These are phyloP conservation scores for Erigeron philadelphicus DNA, from an alignment of 140 eudicot species.

Conservation along the genomic window DNA sequence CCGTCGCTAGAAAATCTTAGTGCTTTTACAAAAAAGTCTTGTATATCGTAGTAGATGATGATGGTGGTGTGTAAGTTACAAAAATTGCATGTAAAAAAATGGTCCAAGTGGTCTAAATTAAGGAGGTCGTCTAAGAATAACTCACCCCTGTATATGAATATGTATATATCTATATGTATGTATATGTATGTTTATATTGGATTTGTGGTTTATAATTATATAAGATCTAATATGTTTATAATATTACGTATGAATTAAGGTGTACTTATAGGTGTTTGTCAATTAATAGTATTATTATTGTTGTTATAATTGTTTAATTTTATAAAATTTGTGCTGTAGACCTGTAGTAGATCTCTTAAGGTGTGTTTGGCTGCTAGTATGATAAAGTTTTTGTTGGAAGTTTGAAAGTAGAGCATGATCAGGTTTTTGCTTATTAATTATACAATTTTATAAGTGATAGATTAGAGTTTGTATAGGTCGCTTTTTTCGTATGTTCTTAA, in stretches of 20 bases:
- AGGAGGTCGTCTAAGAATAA: no score
- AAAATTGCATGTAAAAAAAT: no score
- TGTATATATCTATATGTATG: no score
- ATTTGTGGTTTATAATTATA: background rate
- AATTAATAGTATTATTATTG: background rate
- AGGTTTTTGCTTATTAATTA: background rate
- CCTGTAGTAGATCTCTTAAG: background rate
- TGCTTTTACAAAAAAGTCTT: no score
- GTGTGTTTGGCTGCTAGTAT: constrained; percentile 11
- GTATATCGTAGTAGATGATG: no score
- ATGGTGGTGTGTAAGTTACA: no score
- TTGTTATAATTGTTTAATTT: background rate
- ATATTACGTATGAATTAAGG: background rate
- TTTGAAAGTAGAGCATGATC: background rate
- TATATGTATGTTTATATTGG: background rate
- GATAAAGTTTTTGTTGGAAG: no score
- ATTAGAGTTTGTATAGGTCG: background rate
- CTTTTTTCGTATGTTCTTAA: background rate
- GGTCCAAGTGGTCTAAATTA: no score
- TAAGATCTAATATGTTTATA: constrained; percentile 1
- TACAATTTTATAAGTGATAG: background rate
- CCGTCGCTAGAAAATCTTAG: no score
- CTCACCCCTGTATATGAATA: no score
- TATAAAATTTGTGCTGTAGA: background rate
- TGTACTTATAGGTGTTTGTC: background rate